Evolutionary conservation across 1,139 yeast species (phyloP), one percentile per base, ranked within the genome.

Genomic region (Geotrichum restrictum): DNA sequence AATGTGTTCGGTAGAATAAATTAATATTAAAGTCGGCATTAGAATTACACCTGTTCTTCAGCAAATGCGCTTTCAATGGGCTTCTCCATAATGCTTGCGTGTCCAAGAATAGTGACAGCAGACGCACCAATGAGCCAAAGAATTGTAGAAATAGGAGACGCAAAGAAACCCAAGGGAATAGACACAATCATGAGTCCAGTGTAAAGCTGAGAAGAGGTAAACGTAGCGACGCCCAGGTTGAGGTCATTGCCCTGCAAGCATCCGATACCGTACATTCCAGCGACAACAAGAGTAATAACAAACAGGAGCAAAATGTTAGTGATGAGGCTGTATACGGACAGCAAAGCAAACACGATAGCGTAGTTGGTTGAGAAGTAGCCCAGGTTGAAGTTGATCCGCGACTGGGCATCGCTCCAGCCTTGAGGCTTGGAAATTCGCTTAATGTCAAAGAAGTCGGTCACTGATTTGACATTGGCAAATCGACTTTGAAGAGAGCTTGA

Each of bases 71-170:
- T 87, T 74, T 93, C 98, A 63, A 94, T 89, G 44, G 98, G 98
- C 74, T 93, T 93, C 69, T 94, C 98, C 88, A 94, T 82, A 60
- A 94, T 79, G 13, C 94, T 74, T 51, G 98, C 98, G 71, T 94
- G 99, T 13, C 96, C 82, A 54, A 91, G 76, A 49, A 94, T 93
- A 48, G 85, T 73, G 51, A 89, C 95, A 41, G 87, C 84, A 24
- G 96, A 86, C 6, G 97, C 94, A 62, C 98, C 99, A 67, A 94
- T 83, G 63, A 94, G 80, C 98, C 98, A 94, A 80, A 94, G 79
- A 76, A 94, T 74, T 31, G 98, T 89, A 55, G 95, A 81, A 62
- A 94, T 80, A 49, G 98, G 98, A 61, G 95, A 85, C 24, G 98
- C 98, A 63, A 89, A 74, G 68, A 94, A 83, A 13, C 96, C 96